phyloP scores from a whole-genome alignment of 202 grass and related monocot species.

The Thinopyrum obtusiflorum region DNA sequence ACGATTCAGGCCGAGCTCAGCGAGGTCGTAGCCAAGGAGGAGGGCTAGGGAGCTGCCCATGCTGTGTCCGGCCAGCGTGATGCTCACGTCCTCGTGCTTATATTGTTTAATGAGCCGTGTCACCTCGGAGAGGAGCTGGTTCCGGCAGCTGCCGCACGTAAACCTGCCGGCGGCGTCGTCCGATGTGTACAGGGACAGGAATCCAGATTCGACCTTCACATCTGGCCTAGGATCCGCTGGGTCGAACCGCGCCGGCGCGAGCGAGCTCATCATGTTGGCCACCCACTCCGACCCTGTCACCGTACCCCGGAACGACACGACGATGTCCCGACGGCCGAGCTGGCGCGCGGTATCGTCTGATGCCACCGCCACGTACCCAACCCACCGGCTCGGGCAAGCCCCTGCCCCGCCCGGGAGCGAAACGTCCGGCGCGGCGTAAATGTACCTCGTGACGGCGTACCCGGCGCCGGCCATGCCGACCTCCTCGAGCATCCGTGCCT shows the following conservation, averaged over 20 bases:
- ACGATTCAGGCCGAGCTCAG: slow-evolving; percentile 47
- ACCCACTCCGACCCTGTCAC: slow-evolving; percentile 57
- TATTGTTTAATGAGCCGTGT: slow-evolving; percentile 34
- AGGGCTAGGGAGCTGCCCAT: slow-evolving; percentile 62
- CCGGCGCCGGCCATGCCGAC: slow-evolving; percentile 59
- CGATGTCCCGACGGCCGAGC: slow-evolving; percentile 51
- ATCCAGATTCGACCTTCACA: slow-evolving; percentile 61
- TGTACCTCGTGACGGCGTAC: slow-evolving; percentile 60
- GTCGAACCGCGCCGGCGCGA: slow-evolving; percentile 56
- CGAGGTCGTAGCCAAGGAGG: slow-evolving; percentile 57
- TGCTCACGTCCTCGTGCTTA: slow-evolving; percentile 50
- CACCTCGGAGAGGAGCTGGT: slow-evolving; percentile 60
- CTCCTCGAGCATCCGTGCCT: slow-evolving; percentile 58
- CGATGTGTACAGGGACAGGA: slow-evolving; percentile 57
- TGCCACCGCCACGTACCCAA: slow-evolving; percentile 58
- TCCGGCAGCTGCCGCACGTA: slow-evolving; percentile 52
- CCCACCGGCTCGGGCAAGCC: slow-evolving; percentile 55
- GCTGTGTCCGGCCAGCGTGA: slow-evolving; percentile 60
- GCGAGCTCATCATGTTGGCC: slow-evolving; percentile 74
- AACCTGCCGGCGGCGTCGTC: slow-evolving; percentile 43
- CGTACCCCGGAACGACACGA: slow-evolving; percentile 59
- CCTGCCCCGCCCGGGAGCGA: slow-evolving; percentile 14
- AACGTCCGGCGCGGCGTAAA: slow-evolving; percentile 59
- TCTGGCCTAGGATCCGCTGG: slow-evolving; percentile 44
- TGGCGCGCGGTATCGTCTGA: slow-evolving; percentile 22